phyloP scores from a whole-genome alignment of 2,329 filamentous ascomycete genomes.

The Talaromyces sp. region DNA sequence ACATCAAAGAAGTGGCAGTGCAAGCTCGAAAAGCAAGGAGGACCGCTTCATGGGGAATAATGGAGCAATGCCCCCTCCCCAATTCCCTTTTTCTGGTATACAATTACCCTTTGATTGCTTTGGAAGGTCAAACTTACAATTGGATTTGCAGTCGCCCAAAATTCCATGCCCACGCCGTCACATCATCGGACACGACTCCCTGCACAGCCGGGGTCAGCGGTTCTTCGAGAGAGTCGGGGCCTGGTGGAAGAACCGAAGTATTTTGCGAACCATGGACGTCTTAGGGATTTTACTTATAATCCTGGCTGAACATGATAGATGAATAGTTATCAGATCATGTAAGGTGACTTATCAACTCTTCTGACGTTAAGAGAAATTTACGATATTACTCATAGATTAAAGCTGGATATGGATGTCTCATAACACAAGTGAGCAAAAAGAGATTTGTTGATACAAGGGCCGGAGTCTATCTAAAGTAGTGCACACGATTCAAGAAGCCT shows the following conservation, averaged over 20 bases:
- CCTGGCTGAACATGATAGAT: background rate
- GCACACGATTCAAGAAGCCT: background rate
- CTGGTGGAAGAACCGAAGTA: background rate
- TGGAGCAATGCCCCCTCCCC: conserved; percentile 30
- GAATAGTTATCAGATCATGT: background rate
- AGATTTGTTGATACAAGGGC: background rate
- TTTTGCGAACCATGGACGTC: background rate
- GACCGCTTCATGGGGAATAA: conserved; percentile 20
- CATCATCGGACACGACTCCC: conserved; percentile 18
- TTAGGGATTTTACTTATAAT: conserved; percentile 9
- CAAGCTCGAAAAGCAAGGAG: conserved; percentile 27
- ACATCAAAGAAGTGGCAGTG: conserved; percentile 38
- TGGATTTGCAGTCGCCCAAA: background rate
- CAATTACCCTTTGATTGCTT: background rate
- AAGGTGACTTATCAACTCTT: background rate
- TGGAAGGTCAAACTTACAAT: background rate
- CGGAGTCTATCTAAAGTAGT: background rate
- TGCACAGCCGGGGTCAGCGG: background rate
- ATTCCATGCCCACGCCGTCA: conserved; percentile 9
- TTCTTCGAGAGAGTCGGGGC: conserved; percentile 2
- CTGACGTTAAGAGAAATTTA: background rate
- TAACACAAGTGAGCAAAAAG: background rate
- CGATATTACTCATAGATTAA: background rate
- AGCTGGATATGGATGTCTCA: too few species aligned
- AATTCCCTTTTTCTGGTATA: conserved; percentile 18